Evolutionary conservation across 31 red algal species (phyloP), one percentile per base, ranked within the genome.

Genomic region (Asparagopsis taxiformis): DNA sequence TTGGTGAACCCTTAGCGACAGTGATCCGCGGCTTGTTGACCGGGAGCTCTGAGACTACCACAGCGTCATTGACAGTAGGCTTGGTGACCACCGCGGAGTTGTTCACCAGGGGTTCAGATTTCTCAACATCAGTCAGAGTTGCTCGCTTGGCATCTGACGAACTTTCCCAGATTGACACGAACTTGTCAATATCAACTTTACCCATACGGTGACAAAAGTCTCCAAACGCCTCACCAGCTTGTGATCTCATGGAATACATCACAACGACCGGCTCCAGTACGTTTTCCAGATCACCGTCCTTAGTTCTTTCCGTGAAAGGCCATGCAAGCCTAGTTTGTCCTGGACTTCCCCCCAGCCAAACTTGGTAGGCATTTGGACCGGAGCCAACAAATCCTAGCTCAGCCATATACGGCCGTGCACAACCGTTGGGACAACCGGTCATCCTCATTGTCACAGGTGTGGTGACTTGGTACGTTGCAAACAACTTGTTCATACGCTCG

Each of bases 401-500:
- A 4, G 96, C 96, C 86, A 94, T 94, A 62, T 99, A 99, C 20
- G 96, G 96, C 43, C 96, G 84, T 13, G 91, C 86, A 55, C 96
- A 99, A 3, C 96, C 96, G 59, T 99, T 99, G 29, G 96, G 96
- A 59, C 96, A 99, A 50, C 93, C 93, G 15, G 96, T 99, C 96
- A 99, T 99, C 23, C 96, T 80, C 79, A 94, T 91, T 6, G 86
- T 83, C n/a, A 99, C 53, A 34, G 88, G 80, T 0, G 55, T 56
- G 31, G 34, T 65, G 6, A 70, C 23, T 1, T 69, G 31, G 56
- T 85, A 66, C 25, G 55, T 69, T 55, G 81, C 66, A 50, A 71
- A 66, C 31, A 93, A 31, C 19, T 26, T 3, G 62, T 93, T 70
- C 80, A 99, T 88, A 4, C 89, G 65, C 7, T 55, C 78, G 20